phyloP scores from a whole-genome alignment of 352 stramenopile species.

The Phytophthora europaea region DNA sequence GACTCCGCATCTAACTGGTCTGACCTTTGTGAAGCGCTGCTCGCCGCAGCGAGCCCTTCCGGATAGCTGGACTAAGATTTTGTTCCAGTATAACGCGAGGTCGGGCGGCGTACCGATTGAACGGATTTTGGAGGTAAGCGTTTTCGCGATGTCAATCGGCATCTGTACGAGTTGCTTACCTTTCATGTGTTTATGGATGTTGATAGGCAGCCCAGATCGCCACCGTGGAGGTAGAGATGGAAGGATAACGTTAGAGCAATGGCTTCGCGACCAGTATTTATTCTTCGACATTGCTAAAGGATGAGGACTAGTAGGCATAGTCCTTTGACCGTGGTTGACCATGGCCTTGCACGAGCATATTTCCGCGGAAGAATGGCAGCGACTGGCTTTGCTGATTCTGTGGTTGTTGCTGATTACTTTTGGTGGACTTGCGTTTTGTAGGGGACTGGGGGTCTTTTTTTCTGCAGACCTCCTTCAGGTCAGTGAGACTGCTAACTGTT shows the following conservation, averaged over 20 bases:
- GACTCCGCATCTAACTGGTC: conserved; percentile 56
- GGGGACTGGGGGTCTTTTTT: conserved; percentile 24
- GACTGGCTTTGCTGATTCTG: conserved; percentile 44
- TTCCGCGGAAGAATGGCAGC: conserved; percentile 79
- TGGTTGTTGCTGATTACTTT: conserved; percentile 40
- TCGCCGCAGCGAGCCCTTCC: conserved; percentile 85
- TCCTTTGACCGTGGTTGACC: conserved; percentile 56
- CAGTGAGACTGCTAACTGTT: conserved; percentile 24
- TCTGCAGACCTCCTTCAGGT: conserved; percentile 40
- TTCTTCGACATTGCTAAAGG: conserved; percentile 19
- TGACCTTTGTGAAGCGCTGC: conserved; percentile 78
- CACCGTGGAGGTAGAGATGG: conserved; percentile 47
- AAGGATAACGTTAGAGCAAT: conserved; percentile 27
- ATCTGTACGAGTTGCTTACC: conserved; percentile 5
- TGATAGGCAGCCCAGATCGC: conserved; percentile 40
- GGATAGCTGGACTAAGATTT: conserved; percentile 92
- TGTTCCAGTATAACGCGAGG: conserved; percentile 84
- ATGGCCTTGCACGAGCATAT: conserved; percentile 69
- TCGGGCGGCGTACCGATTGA: conserved; percentile 71
- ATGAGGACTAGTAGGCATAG: conserved; percentile 44
- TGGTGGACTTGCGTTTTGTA: conserved; percentile 18
- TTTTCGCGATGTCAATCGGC: background rate
- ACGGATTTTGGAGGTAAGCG: conserved; percentile 66
- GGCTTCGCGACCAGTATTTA: conserved; percentile 33
- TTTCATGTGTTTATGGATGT: background rate